Evolutionary conservation across 1,284 basidiomycete genomes (phyloP), one percentile per base, ranked within the genome.

Genomic region (Cryptococcus deneoformans): DNA sequence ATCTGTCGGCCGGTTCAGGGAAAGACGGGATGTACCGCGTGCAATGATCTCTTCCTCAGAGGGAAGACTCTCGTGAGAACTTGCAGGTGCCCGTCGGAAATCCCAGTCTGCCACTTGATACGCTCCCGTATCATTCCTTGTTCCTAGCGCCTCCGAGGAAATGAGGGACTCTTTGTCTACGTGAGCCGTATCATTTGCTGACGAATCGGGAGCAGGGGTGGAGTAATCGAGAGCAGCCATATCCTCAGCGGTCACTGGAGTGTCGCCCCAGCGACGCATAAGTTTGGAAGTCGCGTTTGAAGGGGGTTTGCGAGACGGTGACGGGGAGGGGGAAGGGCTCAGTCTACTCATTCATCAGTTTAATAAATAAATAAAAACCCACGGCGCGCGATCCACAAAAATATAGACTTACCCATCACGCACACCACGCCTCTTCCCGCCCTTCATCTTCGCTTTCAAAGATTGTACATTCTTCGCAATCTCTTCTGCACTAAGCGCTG

Each of bases 101-200:
- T 94, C 90, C 86, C 92, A 93, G 71, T 97, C 94, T 63, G 89
- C 92, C 45, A 97, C 89, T 75, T 96, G 92, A 71, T 98, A 98
- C 60, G 91, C 76, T 2, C 95, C 96, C 64, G 92, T 86, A 39
- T 81, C 81, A n/a, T 83, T 88, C 45, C 88, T 83, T 29, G 81
- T 87, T 7, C 95, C 77, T 63, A 77, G 60, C 1, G 75, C 72
- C 14, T 74, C 73, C 20, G 58, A 54, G 37, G 70, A 79, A 44
- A 79, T 68, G 8, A 79, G 70, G 29, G 78, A 73, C 8, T 79
- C 67, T 14, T 79, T 77, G 40, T 78, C 75, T 37, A 79, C 69
- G 9, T 70, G 49, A 36, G 53, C 50, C 48, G 56, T 72, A 20
- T 37, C 38, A 5, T 6, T 44, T 51, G 38, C 46, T 29, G 24